A percentile compares a stretch with the other conserved stretches of the same genome.
These are phyloP conservation scores for Circinella minor DNA, from an alignment of 371 early-diverging fungal species.

Conservation along the genomic window DNA sequence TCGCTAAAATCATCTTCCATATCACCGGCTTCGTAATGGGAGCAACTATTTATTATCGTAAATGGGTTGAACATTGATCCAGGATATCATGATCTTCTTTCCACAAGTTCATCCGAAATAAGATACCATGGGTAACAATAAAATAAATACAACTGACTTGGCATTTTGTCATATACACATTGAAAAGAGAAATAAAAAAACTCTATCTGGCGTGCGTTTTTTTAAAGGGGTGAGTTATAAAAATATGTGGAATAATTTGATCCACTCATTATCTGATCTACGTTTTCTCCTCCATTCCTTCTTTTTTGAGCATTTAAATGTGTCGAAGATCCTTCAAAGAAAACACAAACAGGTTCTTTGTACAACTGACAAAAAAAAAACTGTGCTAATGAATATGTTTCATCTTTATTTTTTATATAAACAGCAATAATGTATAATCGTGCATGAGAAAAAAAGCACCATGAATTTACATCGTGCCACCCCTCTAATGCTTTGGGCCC, in stretches of 20 bases:
- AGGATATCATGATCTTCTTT: neutral
- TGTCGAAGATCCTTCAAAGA: no score
- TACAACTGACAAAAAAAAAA: neutral
- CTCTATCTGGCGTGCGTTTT: neutral
- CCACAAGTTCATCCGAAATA: neutral
- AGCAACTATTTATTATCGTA: neutral
- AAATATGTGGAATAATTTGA: neutral
- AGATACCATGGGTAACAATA: no score
- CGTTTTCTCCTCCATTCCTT: neutral
- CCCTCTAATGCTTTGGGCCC: no score
- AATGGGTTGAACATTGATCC: constrained; percentile 6
- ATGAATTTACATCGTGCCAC: no score
- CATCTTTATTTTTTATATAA: no score
- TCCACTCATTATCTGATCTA: neutral
- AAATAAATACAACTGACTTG: neutral
- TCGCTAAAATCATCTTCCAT: constrained; percentile 12
- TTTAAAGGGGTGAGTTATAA: no score
- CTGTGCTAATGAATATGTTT: no score
- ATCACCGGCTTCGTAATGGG: constrained; percentile 2
- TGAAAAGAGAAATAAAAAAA: neutral
- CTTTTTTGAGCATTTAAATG: no score
- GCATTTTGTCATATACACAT: neutral
- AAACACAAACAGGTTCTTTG: neutral
- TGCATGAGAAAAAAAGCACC: no score
- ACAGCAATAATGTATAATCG: no score